A percentile compares a stretch with the other conserved stretches of the same genome.
phyloP scores from a whole-genome alignment of 2,329 filamentous ascomycete genomes.

The Xylariaceae sp. region DNA sequence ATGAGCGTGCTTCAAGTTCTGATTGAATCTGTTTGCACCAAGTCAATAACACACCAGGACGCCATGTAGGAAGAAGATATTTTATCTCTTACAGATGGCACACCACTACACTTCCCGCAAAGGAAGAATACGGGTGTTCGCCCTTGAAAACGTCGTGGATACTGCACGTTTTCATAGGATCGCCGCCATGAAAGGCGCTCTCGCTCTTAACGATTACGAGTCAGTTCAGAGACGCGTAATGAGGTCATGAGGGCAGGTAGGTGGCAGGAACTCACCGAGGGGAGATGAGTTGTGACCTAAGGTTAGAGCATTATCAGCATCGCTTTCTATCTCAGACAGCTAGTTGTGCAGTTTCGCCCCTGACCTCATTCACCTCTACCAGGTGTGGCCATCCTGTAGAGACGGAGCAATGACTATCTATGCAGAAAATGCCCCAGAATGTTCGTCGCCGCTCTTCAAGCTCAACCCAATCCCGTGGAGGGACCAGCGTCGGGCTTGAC shows the following conservation, averaged over 20 bases:
- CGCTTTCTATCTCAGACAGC: too few relatives aligned
- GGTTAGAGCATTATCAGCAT: neutral
- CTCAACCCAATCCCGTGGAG: slow-evolving; percentile 76
- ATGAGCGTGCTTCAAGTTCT: slow-evolving; percentile 76
- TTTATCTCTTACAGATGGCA: slow-evolving; percentile 59
- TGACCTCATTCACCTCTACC: slow-evolving; percentile 65
- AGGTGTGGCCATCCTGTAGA: slow-evolving; percentile 86
- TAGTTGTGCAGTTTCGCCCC: too few relatives aligned
- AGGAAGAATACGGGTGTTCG: slow-evolving; percentile 58
- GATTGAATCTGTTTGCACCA: slow-evolving; percentile 58
- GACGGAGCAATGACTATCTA: slow-evolving; percentile 80
- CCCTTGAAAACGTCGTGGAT: slow-evolving; percentile 59
- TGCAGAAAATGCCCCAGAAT: slow-evolving; percentile 80
- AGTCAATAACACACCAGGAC: too few relatives aligned
- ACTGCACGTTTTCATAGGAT: slow-evolving; percentile 55
- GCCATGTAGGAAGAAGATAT: too few relatives aligned
- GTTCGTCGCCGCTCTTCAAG: slow-evolving; percentile 73
- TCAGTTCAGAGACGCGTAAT: slow-evolving; percentile 13
- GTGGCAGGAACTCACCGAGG: slow-evolving; percentile 34
- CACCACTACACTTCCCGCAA: slow-evolving; percentile 67
- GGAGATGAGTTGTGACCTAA: slow-evolving; percentile 73
- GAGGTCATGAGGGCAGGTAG: too few relatives aligned
- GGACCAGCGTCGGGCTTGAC: slow-evolving; percentile 63
- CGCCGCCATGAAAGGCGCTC: slow-evolving; percentile 64
- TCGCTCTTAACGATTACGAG: slow-evolving; percentile 50